Conservation (phyloP, 768 basidiomycete genomes). For the Mycena crocata region DNA sequence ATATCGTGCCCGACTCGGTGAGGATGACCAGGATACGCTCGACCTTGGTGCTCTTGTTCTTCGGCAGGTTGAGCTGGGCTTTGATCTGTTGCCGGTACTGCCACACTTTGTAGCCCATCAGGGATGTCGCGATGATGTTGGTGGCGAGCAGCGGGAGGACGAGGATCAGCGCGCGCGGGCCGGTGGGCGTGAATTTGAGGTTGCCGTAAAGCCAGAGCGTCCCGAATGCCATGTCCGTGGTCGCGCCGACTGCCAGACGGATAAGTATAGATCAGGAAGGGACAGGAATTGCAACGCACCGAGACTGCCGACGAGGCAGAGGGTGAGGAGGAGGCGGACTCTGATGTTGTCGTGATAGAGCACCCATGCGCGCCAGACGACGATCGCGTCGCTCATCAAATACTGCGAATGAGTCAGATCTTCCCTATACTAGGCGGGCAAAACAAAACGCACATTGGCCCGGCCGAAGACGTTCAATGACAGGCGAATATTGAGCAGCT, state of each 20-base stretch:
- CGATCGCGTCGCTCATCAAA: constrained; percentile 36
- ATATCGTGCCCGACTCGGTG: constrained; percentile 33
- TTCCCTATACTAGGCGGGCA: neutral
- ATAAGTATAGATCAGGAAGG: constrained; percentile 11
- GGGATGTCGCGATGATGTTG: constrained; percentile 10
- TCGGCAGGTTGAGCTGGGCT: constrained; percentile 4
- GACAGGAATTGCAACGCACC: constrained; percentile 1
- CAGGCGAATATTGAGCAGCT: constrained; percentile 15
- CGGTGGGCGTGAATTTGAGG: constrained; percentile 1
- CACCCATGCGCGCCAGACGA: constrained; percentile 38
- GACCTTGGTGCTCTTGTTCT: constrained; percentile 15
- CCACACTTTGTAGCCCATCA: constrained; percentile 9
- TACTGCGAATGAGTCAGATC: constrained; percentile 6
- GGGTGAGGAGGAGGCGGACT: constrained; percentile 23
- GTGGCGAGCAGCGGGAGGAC: constrained; percentile 13
- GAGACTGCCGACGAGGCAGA: constrained; percentile 26
- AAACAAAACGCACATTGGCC: neutral
- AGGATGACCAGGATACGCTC: constrained; percentile 32
- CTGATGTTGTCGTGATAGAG: constrained; percentile 27
- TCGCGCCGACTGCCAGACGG: constrained; percentile 2
- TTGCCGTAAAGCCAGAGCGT: constrained; percentile 14
- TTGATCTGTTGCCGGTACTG: constrained; percentile 18
- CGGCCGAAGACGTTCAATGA: constrained; percentile 24
- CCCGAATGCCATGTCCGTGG: constrained; percentile 10
- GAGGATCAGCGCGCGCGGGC: constrained; percentile 9